These are phyloP conservation scores for Botrytis cinerea DNA, from an alignment of 2,329 filamentous ascomycete genomes.

Conservation along the genomic window DNA sequence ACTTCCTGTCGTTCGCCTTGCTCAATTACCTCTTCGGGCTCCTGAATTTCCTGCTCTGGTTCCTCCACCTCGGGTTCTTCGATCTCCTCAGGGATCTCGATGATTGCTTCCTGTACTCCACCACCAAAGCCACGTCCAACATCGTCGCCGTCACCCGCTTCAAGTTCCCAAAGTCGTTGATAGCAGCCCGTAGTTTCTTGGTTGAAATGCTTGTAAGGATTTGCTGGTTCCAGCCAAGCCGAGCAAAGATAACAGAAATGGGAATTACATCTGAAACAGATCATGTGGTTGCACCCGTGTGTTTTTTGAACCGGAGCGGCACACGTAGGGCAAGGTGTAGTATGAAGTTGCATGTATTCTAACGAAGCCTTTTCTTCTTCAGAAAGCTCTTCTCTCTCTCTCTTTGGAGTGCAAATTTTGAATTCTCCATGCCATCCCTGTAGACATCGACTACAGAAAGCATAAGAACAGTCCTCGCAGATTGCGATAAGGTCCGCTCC, in stretches of 20 bases:
- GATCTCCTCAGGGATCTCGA: conserved; percentile 24
- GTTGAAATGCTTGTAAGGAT: conserved; percentile 91
- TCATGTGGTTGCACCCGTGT: conserved; percentile 96
- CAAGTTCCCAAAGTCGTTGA: conserved; percentile 86
- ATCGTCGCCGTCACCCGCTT: conserved; percentile 69
- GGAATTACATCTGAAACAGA: conserved; percentile 82
- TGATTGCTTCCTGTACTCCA: conserved; percentile 25
- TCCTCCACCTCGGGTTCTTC: conserved; percentile 16
- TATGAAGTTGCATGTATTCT: conserved; percentile 79
- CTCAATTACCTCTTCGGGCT: conserved; percentile 26
- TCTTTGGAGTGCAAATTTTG: conserved; percentile 65
- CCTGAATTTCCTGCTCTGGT: conserved; percentile 27
- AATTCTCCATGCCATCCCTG: conserved; percentile 94
- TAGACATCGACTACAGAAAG: conserved; percentile 73
- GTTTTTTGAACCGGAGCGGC: conserved; percentile 83
- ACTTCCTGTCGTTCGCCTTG: conserved; percentile 29
- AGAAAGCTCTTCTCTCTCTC: conserved; percentile 68
- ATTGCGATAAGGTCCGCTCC: conserved; percentile 70
- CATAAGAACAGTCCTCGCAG: conserved; percentile 85
- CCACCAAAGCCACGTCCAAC: conserved; percentile 38
- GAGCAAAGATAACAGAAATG: conserved; percentile 97
- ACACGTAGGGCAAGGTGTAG: conserved; percentile 88
- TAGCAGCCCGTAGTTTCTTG: conserved; percentile 69
- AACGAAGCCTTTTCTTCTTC: conserved; percentile 84
- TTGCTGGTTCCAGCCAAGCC: conserved; percentile 76